Evolutionary conservation across 768 basidiomycete species (phyloP), one percentile per base, ranked within the genome.

Genomic region (Termitomyces sp.): DNA sequence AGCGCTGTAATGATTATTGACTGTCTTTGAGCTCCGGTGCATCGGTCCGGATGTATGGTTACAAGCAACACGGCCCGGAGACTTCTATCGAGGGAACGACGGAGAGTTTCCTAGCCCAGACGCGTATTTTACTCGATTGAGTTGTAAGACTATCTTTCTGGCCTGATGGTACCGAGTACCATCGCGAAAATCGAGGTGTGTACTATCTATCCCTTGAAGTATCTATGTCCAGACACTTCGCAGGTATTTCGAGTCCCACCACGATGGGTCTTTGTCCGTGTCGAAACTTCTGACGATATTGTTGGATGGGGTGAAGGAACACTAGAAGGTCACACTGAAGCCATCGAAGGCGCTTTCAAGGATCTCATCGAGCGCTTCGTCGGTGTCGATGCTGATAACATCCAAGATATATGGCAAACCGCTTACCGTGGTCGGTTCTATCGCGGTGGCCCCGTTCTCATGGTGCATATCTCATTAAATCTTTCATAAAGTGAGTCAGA

Each of bases 271-370:
- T 89, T 91, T 66, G 85, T 90, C 32, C 81, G 87, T 8, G 80
- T 90, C n/a, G 84, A 85, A 65, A 89, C 87, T 0, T 76, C 78
- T 5, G 80, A 84, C 46, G 87, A 85, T 0, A 70, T 85, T 28
- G 79, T 90, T 33, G 89, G 89, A 36, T 91, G 90, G 88, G 89
- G 89, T 12, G 89, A 90, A 70, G 85, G 79, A 32, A 90, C 88
- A 0, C 80, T 91, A 2, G 90, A 90, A 70, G 83, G 85, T 7
- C 89, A 90, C 69, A 87, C 87, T 7, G 88, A 91, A 71, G 87
- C 89, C 12, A 79, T 91, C 20, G 86, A 90, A 70, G 89, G 89
- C 32, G 85, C 87, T 16, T 79, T 84, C 65, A 66, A 72, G 24
- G 87, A 89, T 65, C 77, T 91, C n/a, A 71, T 75, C 9, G 76